Evolutionary conservation across 805 yeast genomes (phyloP).

Genomic region (Candida nonsorbophila): DNA sequence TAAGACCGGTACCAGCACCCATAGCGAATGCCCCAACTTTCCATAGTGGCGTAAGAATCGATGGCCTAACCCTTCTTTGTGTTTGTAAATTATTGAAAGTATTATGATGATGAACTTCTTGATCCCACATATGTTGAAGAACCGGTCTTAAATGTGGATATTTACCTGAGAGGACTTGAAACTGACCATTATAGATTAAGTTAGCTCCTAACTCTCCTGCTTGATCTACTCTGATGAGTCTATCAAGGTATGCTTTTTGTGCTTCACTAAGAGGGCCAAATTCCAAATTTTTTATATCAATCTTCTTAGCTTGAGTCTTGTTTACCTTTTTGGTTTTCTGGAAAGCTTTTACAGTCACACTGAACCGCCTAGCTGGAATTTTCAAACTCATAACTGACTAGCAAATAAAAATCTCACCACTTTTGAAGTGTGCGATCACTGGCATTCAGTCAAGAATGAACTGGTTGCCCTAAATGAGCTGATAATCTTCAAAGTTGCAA

Average conservation of each 20-base stretch:
- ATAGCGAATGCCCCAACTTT: slow-evolving; percentile 81
- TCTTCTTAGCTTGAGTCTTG: too few relatives aligned
- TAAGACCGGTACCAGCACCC: slow-evolving; percentile 81
- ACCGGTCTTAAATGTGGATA: slow-evolving; percentile 75
- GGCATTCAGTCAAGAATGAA: slow-evolving; percentile 6
- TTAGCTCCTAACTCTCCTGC: slow-evolving; percentile 98
- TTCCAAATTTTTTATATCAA: slow-evolving; percentile 14
- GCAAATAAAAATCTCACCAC: background rate
- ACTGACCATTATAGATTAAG: slow-evolving; percentile 89
- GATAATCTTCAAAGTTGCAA: slow-evolving; percentile 43
- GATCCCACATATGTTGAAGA: slow-evolving; percentile 96
- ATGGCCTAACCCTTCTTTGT: slow-evolving; percentile 81
- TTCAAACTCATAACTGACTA: background rate
- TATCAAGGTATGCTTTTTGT: slow-evolving; percentile 65
- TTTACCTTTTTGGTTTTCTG: too few relatives aligned
- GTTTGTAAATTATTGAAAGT: slow-evolving; percentile 78
- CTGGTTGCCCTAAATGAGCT: slow-evolving; percentile 13
- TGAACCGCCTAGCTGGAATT: background rate
- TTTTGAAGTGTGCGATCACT: background rate
- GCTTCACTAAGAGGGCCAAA: slow-evolving; percentile 42
- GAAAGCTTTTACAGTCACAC: background rate
- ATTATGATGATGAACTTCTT: slow-evolving; percentile 84
- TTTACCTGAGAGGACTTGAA: slow-evolving; percentile 61
- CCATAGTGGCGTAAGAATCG: slow-evolving; percentile 90
- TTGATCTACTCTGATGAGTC: slow-evolving; percentile 87